phyloP scores from a whole-genome alignment of 2,329 filamentous ascomycete genomes.

The Pseudopyricularia cyperi region DNA sequence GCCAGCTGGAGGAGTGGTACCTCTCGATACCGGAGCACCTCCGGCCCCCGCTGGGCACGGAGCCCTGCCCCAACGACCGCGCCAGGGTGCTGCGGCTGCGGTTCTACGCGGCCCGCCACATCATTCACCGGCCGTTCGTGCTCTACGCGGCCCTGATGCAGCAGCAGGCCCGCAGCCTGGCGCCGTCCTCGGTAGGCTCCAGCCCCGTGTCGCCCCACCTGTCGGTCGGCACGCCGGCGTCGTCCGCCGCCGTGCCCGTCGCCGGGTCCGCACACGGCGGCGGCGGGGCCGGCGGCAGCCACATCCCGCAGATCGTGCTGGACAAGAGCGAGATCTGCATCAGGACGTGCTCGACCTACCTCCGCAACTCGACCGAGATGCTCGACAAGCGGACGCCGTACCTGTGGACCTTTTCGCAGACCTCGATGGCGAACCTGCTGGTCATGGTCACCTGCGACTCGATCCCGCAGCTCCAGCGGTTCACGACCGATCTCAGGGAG shows the following conservation, averaged over 20 bases:
- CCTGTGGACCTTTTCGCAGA: constrained; percentile 22
- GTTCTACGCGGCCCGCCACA: constrained; percentile 58
- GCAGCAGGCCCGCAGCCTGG: constrained; percentile 1
- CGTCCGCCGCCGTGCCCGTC: background rate
- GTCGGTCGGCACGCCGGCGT: background rate
- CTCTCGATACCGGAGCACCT: constrained; percentile 20
- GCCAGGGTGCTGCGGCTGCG: constrained; percentile 57
- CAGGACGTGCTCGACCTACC: constrained; percentile 20
- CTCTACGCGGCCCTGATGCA: constrained; percentile 14
- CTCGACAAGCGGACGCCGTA: constrained; percentile 22
- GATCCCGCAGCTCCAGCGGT: constrained; percentile 13
- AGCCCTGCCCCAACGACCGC: constrained; percentile 45
- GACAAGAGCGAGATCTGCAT: constrained; percentile 21
- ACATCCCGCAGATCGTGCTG: constrained; percentile 14
- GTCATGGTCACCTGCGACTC: constrained; percentile 19
- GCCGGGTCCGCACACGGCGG: background rate
- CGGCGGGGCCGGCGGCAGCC: background rate
- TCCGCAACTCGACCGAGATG: constrained; percentile 20
- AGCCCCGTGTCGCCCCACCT: constrained; percentile 2
- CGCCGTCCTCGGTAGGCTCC: constrained; percentile 1
- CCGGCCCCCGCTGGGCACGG: constrained; percentile 40
- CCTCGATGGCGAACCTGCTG: constrained; percentile 19
- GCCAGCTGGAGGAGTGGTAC: constrained; percentile 25
- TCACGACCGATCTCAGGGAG: constrained; percentile 14
- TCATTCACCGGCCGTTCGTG: constrained; percentile 53